Evolutionary conservation across 2,329 filamentous ascomycete species (phyloP).

Genomic region (Calonectria pauciramosa): DNA sequence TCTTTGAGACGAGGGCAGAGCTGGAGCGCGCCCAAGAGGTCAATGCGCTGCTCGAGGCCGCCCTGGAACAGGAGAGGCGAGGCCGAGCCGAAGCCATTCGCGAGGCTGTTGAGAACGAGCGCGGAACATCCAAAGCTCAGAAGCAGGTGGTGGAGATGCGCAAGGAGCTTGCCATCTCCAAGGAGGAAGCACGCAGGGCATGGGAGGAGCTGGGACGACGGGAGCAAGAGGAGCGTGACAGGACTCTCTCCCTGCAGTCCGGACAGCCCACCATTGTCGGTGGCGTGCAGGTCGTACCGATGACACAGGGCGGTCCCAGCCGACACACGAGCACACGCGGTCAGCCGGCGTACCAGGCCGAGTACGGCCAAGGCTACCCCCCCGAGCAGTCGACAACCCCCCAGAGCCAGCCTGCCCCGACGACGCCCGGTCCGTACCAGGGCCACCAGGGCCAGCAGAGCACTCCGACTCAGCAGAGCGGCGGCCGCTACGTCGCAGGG

Average conservation of each 20-base stretch:
- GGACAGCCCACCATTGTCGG: conserved; percentile 91
- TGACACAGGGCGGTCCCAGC: conserved; percentile 79
- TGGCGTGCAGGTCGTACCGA: conserved; percentile 95
- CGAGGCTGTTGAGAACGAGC: conserved; percentile 75
- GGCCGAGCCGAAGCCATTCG: conserved; percentile 77
- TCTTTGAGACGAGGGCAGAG: conserved; percentile 92
- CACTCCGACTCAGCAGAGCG: conserved; percentile 32
- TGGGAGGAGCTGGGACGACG: conserved; percentile 97
- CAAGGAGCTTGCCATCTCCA: conserved; percentile 93
- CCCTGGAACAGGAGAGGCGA: conserved; percentile 81
- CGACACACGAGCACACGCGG: conserved; percentile 63
- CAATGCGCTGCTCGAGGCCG: conserved; percentile 82
- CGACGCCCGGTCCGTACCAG: conserved; percentile 48
- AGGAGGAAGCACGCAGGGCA: conserved; percentile 93
- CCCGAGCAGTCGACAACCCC: conserved; percentile 58
- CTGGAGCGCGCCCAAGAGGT: conserved; percentile 88
- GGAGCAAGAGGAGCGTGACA: conserved; percentile 93
- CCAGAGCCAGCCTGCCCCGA: conserved; percentile 52
- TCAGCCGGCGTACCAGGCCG: conserved; percentile 45
- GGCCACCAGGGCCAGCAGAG: conserved; percentile 36
- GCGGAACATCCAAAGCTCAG: conserved; percentile 81
- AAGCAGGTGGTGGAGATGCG: conserved; percentile 90
- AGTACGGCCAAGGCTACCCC: conserved; percentile 49
- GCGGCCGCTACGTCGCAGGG: conserved; percentile 39
- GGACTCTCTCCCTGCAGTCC: conserved; percentile 85